Evolutionary conservation across 2,329 filamentous ascomycete genomes (phyloP).

Genomic region (Penicillium sclerotiorum): DNA sequence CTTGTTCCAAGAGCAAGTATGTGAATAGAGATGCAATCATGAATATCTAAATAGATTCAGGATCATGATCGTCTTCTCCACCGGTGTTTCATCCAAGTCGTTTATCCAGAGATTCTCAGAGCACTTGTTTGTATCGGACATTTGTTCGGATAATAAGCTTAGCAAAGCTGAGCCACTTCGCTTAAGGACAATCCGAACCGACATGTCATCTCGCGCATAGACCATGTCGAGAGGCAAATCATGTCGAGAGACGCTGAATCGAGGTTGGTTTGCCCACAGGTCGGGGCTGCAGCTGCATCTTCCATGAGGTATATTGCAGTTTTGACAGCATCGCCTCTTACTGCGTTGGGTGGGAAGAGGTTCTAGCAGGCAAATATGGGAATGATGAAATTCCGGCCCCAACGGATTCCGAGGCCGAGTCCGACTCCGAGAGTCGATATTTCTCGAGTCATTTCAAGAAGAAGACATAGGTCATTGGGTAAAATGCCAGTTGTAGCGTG

Average conservation of each 20-base stretch:
- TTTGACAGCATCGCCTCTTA: neutral
- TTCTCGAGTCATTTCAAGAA: neutral
- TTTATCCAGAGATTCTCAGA: constrained; percentile 8
- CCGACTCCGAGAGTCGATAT: constrained; percentile 5
- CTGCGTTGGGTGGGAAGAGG: neutral
- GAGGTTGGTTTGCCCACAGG: neutral
- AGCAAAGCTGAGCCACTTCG: constrained; percentile 2
- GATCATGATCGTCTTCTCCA: no score
- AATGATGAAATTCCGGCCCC: neutral
- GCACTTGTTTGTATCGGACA: constrained; percentile 4
- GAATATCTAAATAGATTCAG: no score
- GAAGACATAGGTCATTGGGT: neutral
- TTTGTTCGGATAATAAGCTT: constrained; percentile 10
- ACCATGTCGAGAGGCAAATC: constrained; percentile 14
- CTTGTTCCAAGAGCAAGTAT: no score
- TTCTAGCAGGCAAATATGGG: no score
- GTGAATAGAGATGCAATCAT: no score
- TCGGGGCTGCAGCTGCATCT: constrained; percentile 1
- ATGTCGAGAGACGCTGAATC: no score
- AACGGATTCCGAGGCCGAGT: constrained; percentile 4
- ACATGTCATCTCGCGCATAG: constrained; percentile 3
- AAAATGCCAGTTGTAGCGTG: neutral
- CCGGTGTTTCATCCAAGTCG: constrained; percentile 12
- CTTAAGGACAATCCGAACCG: constrained; percentile 11
- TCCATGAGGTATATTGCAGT: neutral